Percentiles rank a stretch among this genome's conserved stretches.
phyloP scores from a whole-genome alignment of 2,329 filamentous ascomycete genomes.

The Neocatenulostroma microsporum region DNA sequence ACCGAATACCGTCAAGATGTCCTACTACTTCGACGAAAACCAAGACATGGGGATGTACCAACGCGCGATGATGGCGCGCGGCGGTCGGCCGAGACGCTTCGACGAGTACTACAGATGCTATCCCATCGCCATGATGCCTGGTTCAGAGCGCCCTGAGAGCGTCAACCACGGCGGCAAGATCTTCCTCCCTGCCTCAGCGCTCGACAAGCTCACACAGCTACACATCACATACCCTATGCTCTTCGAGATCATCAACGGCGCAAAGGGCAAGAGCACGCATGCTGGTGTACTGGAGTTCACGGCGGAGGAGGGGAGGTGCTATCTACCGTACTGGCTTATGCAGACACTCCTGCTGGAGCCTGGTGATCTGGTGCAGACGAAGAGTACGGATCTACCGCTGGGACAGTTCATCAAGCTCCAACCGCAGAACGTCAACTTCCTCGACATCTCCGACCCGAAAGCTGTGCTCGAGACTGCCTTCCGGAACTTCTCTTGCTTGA shows the following conservation, averaged over 20 bases:
- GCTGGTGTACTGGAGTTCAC: constrained; percentile 96
- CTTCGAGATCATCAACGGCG: constrained; percentile 90
- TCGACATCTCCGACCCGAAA: constrained; percentile 95
- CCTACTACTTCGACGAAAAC: constrained; percentile 40
- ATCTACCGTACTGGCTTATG: constrained; percentile 98
- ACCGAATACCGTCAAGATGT: no score
- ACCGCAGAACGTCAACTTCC: constrained; percentile 84
- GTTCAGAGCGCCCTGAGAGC: constrained; percentile 75
- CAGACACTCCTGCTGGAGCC: constrained; percentile 80
- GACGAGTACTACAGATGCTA: constrained; percentile 99
- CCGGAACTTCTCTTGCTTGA: constrained; percentile 88
- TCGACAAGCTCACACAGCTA: constrained; percentile 91
- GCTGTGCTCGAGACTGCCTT: constrained; percentile 95
- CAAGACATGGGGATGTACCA: constrained; percentile 49
- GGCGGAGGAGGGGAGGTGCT: constrained; percentile 92
- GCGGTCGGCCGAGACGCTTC: constrained; percentile 63
- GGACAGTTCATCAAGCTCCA: constrained; percentile 94
- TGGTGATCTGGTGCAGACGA: constrained; percentile 89
- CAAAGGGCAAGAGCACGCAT: constrained; percentile 72
- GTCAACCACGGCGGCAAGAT: constrained; percentile 98
- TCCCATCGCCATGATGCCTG: constrained; percentile 87
- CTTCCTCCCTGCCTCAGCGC: constrained; percentile 84
- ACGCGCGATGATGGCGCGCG: constrained; percentile 44
- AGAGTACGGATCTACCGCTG: constrained; percentile 84
- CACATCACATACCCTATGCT: constrained; percentile 97